Conservation (phyloP, 176 grass and related monocot species). For the Sorghum bicolor region Sorghum_bicolor_NCBIv3 NC_012873.2:67047001-67047500, state of each 20-base stretch:
- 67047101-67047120: constrained; percentile 72
- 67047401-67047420: constrained; percentile 39
- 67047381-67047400: constrained; percentile 24
- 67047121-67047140: constrained; percentile 74
- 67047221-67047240: constrained; percentile 30
- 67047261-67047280: constrained; percentile 27
- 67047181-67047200: constrained; percentile 47
- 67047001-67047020: not conserved
- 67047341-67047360: constrained; percentile 13
- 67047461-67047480: not conserved
- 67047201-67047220: constrained; percentile 14
- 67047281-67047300: constrained; percentile 34
- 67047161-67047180: constrained; percentile 60
- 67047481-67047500: constrained; percentile 29
- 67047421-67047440: constrained; percentile 26
- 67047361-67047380: constrained; percentile 1
- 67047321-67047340: constrained; percentile 19
- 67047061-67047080: constrained; percentile 76
- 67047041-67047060: constrained; percentile 68
- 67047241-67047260: constrained; percentile 16
- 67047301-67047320: constrained; percentile 18
- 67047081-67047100: constrained; percentile 71
- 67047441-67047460: constrained; percentile 35
- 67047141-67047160: constrained; percentile 77
- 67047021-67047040: constrained; percentile 2